phyloP scores from a whole-genome alignment of 106 monocot genomes.

The Dendrobium chrysotoxum region DNA sequence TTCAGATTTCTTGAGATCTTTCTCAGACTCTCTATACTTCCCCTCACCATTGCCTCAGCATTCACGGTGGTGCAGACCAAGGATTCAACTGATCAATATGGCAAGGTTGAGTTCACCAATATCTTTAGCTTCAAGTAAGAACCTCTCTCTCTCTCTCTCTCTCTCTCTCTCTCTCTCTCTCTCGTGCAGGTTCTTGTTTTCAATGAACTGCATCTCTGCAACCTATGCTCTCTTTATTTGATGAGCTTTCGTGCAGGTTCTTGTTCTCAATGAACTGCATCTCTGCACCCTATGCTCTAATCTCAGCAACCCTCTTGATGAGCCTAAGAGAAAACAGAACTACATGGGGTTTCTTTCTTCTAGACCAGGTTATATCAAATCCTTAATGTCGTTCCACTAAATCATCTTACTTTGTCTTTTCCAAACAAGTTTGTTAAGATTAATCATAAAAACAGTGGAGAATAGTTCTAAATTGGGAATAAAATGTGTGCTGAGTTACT shows the following conservation, averaged over 20 bases:
- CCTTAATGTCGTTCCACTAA: not conserved
- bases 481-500: not conserved
- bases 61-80: conserved; percentile 48
- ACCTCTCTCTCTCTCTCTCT: not conserved
- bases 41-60: conserved; percentile 50
- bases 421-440: not conserved
- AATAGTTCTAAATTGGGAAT: not conserved
- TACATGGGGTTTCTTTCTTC: conserved; percentile 49
- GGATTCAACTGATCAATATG: conserved; percentile 48
- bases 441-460: not conserved
- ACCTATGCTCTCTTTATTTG: not conserved
- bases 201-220: not conserved
- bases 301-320: conserved; percentile 17
- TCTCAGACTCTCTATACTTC: conserved; percentile 62
- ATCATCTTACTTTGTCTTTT: not conserved
- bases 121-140: conserved; percentile 69
- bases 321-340: conserved; percentile 12
- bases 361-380: conserved; percentile 51
- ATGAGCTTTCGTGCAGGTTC: conserved; percentile 36
- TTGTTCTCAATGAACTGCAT: conserved; percentile 61
- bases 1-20: conserved; percentile 32
- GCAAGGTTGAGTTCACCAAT: conserved; percentile 49
- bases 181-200: not conserved
- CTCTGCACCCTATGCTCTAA: conserved; percentile 42
- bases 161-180: not conserved